Evolutionary conservation across 768 basidiomycete genomes (phyloP).

Genomic region (Rhizopogon vesiculosus): DNA sequence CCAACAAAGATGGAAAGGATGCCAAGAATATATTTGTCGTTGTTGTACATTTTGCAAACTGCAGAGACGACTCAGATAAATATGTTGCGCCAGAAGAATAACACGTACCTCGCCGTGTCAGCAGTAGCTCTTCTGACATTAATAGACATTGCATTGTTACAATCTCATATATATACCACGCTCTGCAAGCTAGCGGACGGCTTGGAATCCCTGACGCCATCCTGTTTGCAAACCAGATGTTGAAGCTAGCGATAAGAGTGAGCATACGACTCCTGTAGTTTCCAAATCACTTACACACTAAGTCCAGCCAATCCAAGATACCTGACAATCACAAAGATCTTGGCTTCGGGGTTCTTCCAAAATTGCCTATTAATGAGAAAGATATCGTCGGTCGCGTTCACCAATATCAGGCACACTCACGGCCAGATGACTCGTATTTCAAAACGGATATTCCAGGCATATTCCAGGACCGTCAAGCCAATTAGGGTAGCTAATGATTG

Average conservation of each 20-base stretch:
- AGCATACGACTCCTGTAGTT: background rate
- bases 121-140: background rate
- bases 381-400: background rate
- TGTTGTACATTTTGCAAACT: too few relatives aligned
- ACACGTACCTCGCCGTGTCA: too few relatives aligned
- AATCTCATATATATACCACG: constrained; percentile 16
- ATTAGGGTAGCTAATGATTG: too few relatives aligned
- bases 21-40: too few relatives aligned
- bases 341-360: background rate
- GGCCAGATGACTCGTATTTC: constrained; percentile 17
- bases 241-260: constrained; percentile 10
- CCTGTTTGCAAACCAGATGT: constrained; percentile 15
- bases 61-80: too few relatives aligned
- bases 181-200: constrained; percentile 4
- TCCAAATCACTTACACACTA: constrained; percentile 9
- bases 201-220: constrained; percentile 10
- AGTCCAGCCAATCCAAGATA: constrained; percentile 11
- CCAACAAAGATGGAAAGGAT: too few relatives aligned
- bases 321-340: constrained; percentile 8
- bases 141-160: constrained; percentile 11
- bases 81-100: too few relatives aligned
- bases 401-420: constrained; percentile 8
- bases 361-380: background rate
- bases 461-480: too few relatives aligned
- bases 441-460: background rate